Evolutionary conservation across 106 monocot genomes (phyloP).

Genomic region (Dendrobium officinale): DNA sequence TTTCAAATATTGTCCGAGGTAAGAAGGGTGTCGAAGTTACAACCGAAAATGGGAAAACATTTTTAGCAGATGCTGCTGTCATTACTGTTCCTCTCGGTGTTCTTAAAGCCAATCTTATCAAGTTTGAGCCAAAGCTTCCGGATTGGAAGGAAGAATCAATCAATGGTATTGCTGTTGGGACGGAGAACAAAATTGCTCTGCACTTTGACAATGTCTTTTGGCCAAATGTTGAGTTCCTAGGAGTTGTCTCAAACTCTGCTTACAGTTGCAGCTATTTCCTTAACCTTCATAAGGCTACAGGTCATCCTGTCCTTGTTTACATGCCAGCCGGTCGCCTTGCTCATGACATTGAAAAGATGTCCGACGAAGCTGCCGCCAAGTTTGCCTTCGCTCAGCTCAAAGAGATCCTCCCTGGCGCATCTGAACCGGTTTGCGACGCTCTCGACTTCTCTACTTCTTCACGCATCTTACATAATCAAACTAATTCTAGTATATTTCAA

Average conservation of each 20-base stretch:
- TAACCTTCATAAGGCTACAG: conserved; percentile 98
- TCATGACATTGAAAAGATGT: conserved; percentile 85
- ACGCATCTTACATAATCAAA: not conserved
- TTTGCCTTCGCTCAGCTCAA: conserved; percentile 83
- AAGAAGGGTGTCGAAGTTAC: conserved; percentile 79
- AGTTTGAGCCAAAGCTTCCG: conserved; percentile 82
- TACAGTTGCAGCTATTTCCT: conserved; percentile 98
- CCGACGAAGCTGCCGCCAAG: conserved; percentile 70
- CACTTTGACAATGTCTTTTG: conserved; percentile 92
- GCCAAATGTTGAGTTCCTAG: conserved; percentile 98
- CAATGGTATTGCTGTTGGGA: conserved; percentile 57
- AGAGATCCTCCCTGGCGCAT: conserved; percentile 71
- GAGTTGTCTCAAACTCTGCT: conserved; percentile 74
- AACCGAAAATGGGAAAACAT: conserved; percentile 55
- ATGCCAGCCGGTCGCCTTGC: conserved; percentile 97
- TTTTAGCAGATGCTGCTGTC: conserved; percentile 74
- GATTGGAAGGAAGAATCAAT: conserved; percentile 92
- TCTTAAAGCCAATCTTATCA: conserved; percentile 67
- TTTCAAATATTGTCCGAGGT: conserved; percentile 54
- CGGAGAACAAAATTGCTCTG: conserved; percentile 89
- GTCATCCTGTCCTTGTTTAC: conserved; percentile 94
- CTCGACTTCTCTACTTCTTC: not conserved
- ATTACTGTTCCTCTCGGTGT: conserved; percentile 87
- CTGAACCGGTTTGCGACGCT: conserved; percentile 48
- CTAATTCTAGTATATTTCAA: not conserved